Base-by-base conservation (phyloP, 331 rosid genomes). In the Malus hybrid region DNA sequence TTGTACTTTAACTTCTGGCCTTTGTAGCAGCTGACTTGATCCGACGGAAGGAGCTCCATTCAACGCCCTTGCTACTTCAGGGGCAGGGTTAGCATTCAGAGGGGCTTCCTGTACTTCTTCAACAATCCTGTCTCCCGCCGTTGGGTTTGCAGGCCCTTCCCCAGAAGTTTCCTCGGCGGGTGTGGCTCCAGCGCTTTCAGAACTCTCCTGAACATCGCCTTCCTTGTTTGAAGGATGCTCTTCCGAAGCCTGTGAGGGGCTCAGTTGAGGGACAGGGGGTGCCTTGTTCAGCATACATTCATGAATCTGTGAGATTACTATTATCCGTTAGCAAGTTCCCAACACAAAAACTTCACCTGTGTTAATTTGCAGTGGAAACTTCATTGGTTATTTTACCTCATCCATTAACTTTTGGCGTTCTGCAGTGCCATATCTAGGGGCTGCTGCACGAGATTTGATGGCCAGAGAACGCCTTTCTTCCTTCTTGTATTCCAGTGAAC, bases 371-470 rank as follows among this genome's bases (percentile, higher is more conserved):
- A 31, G 18, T 46, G n/a, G 3, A 29, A 33, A 34, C 29, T 20
- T 19, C 42, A n/a, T 61, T 54, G 75, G 52, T 3, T 39, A 50
- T 44, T 20, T 42, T 85, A 90, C 99, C 96, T 94, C 99, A 27
- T 92, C 93, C 39, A 92, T 92, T 67, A 92, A 81, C 81, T 78
- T 90, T 81, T 89, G 99, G 67, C 99, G 97, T 67, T 90, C 99
- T 44, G 92, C 79, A 75, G 87, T 87, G 62, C 99, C 96, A 44
- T 76, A 88, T 79, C 39, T 90, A n/a, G 99, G 99, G 70, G 96
- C 69, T 67, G 90, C 86, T 65, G 86, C 93, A 64, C 91, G 93
- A 76, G 99, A 92, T 78, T 94, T 94, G 66, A 92, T 67, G 22
- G 97, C 97, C 81, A 94, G 70, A 55, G 85, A 65, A 16, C 73